phyloP scores from a whole-genome alignment of 352 stramenopile species.

The Globisporangium megalacanthum region DNA sequence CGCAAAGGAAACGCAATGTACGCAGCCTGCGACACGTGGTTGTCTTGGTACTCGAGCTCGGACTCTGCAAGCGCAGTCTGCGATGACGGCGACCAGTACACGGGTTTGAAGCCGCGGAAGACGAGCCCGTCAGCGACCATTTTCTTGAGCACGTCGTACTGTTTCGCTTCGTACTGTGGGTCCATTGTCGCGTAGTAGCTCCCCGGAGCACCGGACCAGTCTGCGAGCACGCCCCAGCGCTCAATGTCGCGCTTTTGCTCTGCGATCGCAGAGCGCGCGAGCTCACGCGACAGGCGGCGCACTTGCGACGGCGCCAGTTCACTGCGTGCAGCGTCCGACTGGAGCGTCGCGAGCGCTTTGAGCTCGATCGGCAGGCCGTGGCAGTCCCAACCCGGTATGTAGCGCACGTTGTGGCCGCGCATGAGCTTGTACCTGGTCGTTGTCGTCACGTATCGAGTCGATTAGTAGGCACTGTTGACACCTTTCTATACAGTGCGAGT shows the following conservation, averaged over 20 bases:
- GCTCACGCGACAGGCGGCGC: slow-evolving; percentile 85
- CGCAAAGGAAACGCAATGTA: slow-evolving; percentile 89
- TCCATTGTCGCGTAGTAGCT: slow-evolving; percentile 93
- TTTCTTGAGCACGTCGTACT: slow-evolving; percentile 96
- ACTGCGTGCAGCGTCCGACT: slow-evolving; percentile 28
- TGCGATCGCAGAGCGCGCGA: slow-evolving; percentile 91
- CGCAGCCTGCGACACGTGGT: slow-evolving; percentile 95
- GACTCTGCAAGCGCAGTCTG: slow-evolving; percentile 97
- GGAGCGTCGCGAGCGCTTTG: slow-evolving; percentile 95
- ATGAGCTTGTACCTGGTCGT: slow-evolving; percentile 79
- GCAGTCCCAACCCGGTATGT: slow-evolving; percentile 98
- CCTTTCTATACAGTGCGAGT: background rate
- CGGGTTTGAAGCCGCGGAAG: slow-evolving; percentile 97
- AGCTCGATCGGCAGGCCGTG: slow-evolving; percentile 99
- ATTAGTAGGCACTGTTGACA: background rate
- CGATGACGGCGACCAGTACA: slow-evolving; percentile 98
- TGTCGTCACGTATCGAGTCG: no score
- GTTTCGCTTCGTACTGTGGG: slow-evolving; percentile 93
- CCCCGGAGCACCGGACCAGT: slow-evolving; percentile 75
- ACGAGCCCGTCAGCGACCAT: slow-evolving; percentile 96
- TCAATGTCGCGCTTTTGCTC: slow-evolving; percentile 92
- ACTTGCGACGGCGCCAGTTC: slow-evolving; percentile 88
- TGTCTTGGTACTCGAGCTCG: slow-evolving; percentile 97
- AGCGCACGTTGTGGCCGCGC: slow-evolving; percentile 91
- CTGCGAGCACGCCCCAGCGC: slow-evolving; percentile 92